Base-by-base conservation (phyloP, 352 stramenopile species). In the Plasmopara muralis region DNA sequence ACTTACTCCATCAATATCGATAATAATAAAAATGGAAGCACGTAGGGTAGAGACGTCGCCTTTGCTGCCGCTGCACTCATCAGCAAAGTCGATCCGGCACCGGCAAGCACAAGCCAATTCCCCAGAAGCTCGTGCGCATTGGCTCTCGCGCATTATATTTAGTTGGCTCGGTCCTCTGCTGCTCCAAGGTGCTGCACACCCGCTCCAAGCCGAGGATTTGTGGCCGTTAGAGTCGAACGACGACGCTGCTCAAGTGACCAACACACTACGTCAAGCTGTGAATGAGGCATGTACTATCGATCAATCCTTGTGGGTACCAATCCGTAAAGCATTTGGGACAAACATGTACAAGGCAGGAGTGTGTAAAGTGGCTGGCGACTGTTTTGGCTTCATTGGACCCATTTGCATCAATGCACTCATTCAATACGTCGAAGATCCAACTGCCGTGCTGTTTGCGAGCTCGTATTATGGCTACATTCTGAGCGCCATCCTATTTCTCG, bases 341-440 rank as follows among this genome's bases (percentile, higher is more conserved):
- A 89, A 96, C 53, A 98, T 97, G 74, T 79, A 94, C 28, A 16
- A 85, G 6, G 91, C 89, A 0, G 89, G 78, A 0, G 30, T 83
- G n/a, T 85, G 96, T 35, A 98, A 98, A 71, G 50, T 98, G 8
- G 50, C 83, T 16, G 95, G 97, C 52, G 95, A 98, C 64, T 74
- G 68, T 2, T 77, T 84, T 41, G 69, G 95, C 18, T 98, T 98
- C 57, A 79, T 98, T 2, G 92, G 87, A 9, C 65, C 60, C 18
- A 49, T 68, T 31, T 70, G 55, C 43, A 53, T 71, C 53, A 63
- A 67, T 48, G 47, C 57, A 5, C 37, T 87, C 16, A 85, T 87
- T 53, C 79, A 85, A 57, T 83, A 84, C 44, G 74, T 87, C 10
- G 70, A 87, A 39, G 59, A 85, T 16, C 65, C 74, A 31, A 70